These are phyloP conservation scores for Lactarius tabidus DNA, from an alignment of 768 basidiomycete genomes.

Conservation along the genomic window DNA sequence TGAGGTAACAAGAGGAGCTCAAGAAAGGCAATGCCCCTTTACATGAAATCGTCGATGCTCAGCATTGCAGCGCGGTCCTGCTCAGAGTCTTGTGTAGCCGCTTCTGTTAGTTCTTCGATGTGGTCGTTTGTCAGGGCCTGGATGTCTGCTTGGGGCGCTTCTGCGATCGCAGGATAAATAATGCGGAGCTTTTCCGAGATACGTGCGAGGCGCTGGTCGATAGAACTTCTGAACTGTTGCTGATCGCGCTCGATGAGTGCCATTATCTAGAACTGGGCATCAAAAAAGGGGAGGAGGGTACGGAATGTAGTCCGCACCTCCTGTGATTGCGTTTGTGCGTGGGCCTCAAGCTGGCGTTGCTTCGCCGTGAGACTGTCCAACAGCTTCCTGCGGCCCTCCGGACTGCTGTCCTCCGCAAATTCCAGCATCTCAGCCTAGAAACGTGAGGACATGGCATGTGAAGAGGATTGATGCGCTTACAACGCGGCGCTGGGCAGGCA, in stretches of 20 bases:
- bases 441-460: not conserved
- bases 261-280: not conserved
- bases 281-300: not conserved
- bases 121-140: not conserved
- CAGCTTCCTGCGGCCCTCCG: not conserved
- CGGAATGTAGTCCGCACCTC: not conserved
- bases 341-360: conserved; percentile 5
- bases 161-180: not conserved
- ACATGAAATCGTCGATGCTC: not conserved
- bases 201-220: not conserved
- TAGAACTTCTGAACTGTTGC: not conserved
- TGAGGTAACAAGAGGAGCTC: not conserved
- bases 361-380: conserved; percentile 1
- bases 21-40: not conserved
- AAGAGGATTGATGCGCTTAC: not conserved
- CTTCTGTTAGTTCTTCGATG: not conserved
- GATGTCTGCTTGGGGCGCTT: not conserved
- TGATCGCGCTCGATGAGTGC: conserved; percentile 1
- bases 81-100: not conserved
- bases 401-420: conserved; percentile 1
- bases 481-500: not conserved
- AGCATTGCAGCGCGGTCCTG: not conserved
- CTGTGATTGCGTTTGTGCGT: not conserved
- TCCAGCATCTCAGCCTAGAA: not conserved
- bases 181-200: not conserved